These are phyloP conservation scores for Massospora cicadina DNA, from an alignment of 371 early-diverging fungal species.

Conservation along the genomic window DNA sequence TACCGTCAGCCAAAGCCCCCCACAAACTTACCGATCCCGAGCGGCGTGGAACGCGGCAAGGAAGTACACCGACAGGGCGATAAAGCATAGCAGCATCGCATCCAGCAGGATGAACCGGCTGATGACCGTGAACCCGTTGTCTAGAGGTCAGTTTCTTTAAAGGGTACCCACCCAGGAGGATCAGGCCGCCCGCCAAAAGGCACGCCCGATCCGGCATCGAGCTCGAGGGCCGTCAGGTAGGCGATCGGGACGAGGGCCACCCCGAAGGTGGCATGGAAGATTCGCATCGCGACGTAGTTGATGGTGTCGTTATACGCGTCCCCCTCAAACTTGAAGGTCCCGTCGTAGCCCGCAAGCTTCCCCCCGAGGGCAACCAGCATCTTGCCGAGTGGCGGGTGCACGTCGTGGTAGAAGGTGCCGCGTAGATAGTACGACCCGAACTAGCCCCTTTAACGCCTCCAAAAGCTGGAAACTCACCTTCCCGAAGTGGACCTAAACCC, in stretches of 20 bases:
- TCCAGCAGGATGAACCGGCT: constrained; percentile 95
- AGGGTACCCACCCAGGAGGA: constrained; percentile 44
- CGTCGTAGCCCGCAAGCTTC: constrained; percentile 74
- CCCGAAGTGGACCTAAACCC: constrained; percentile 15
- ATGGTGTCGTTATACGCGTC: constrained; percentile 63
- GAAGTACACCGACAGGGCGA: constrained; percentile 63
- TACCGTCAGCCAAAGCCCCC: constrained; percentile 11
- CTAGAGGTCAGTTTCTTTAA: constrained; percentile 1
- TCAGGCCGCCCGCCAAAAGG: constrained; percentile 53
- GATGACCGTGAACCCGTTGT: constrained; percentile 66
- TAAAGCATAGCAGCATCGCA: constrained; percentile 90
- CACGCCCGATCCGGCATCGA: constrained; percentile 46
- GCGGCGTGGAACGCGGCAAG: constrained; percentile 55
- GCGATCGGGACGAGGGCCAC: constrained; percentile 86
- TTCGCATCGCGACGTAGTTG: constrained; percentile 85
- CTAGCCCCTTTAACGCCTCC: constrained; percentile 17
- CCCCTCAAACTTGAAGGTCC: constrained; percentile 79
- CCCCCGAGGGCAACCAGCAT: constrained; percentile 92
- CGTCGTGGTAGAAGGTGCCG: constrained; percentile 94
- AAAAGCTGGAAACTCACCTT: constrained; percentile 12
- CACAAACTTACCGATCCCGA: constrained; percentile 30
- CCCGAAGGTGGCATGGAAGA: constrained; percentile 81
- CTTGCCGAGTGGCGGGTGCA: constrained; percentile 99
- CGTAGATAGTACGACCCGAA: constrained; percentile 91
- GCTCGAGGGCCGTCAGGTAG: constrained; percentile 70